Conservation (phyloP, 164 flowering plant genomes). For the Piper betle region DNA sequence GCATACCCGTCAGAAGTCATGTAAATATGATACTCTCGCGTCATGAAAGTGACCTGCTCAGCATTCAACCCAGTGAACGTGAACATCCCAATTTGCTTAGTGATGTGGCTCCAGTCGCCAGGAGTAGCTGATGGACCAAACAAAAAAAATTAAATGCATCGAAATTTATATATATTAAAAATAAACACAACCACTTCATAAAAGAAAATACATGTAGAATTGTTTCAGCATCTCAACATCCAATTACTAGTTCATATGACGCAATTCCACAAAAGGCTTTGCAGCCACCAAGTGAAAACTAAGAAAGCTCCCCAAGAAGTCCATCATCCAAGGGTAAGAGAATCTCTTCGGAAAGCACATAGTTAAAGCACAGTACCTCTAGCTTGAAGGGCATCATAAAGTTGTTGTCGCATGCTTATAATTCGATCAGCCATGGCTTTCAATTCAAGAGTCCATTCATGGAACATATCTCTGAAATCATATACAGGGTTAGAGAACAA, state of each 20-base stretch:
- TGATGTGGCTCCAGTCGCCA: conserved; percentile 95
- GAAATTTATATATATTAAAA: no score
- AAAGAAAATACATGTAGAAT: no score
- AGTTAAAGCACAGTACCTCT: conserved; percentile 33
- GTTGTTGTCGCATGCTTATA: conserved; percentile 76
- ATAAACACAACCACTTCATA: no score
- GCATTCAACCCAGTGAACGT: conserved; percentile 90
- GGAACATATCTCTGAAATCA: conserved; percentile 50
- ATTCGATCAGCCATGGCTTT: conserved; percentile 99
- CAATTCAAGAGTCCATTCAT: conserved; percentile 92
- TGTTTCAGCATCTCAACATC: no score
- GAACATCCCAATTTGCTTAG: conserved; percentile 98
- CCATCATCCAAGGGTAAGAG: no score
- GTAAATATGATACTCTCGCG: conserved; percentile 85
- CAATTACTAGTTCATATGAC: no score
- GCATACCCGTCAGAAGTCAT: conserved; percentile 98
- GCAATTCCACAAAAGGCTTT: no score
- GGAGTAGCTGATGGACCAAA: background rate
- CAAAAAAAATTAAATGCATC: no score
- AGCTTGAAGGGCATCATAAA: conserved; percentile 65
- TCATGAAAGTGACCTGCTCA: conserved; percentile 87
- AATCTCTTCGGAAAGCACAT: background rate
- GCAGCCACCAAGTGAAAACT: no score
- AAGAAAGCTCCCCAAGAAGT: no score
- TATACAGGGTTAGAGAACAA: background rate